Evolutionary conservation across 2,329 filamentous ascomycete species (phyloP), one percentile per base, ranked within the genome.

Genomic region (Nigrospora oryzae): DNA sequence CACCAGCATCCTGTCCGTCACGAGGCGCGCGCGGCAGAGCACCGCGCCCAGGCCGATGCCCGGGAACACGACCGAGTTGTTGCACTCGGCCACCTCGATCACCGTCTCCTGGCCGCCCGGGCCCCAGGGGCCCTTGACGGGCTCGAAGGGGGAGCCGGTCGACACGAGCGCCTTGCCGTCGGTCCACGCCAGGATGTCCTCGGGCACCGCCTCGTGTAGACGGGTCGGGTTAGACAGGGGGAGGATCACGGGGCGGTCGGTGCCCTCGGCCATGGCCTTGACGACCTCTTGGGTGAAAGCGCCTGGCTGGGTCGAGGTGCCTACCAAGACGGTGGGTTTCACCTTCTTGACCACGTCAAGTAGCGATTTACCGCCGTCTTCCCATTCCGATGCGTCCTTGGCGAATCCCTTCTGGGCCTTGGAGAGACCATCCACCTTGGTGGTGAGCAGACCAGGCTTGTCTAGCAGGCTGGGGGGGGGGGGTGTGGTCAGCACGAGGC

Each of bases 161-260:
- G 89, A 87, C 4, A 93, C 81, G 3, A 95, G 73, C 0, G 81
- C 88, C 51, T 79, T 81, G 2, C 89, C 88, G 37, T 84, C 65
- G 0, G 87, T 91, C 89, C 89, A 95, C 3, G 77, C 63, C 44
- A 84, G 80, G 17, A 95, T 67, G 59, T 95, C 87, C 14, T 78
- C 68, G 0, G 89, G 89, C 8, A 81, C 76, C 2, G 88, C 89
- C 63, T 95, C 89, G 59, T 94, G 88, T 0, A 95, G 75, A 2
- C 79, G 73, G 0, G 89, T 95, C 0, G 89, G 89, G 61, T 95
- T 95, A 3, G 85, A 91, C 2, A 95, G 75, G 0, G 89, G 89
- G 48, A 95, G 80, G 46, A 89, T 74, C 44, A 88, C 79, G n/a
- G 89, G 89, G 1, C 83, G 74, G 0, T 84, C 72, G 3, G 84